These are phyloP conservation scores for Fusarium cicatricum DNA, from an alignment of 2,329 filamentous ascomycete species.

Conservation along the genomic window DNA sequence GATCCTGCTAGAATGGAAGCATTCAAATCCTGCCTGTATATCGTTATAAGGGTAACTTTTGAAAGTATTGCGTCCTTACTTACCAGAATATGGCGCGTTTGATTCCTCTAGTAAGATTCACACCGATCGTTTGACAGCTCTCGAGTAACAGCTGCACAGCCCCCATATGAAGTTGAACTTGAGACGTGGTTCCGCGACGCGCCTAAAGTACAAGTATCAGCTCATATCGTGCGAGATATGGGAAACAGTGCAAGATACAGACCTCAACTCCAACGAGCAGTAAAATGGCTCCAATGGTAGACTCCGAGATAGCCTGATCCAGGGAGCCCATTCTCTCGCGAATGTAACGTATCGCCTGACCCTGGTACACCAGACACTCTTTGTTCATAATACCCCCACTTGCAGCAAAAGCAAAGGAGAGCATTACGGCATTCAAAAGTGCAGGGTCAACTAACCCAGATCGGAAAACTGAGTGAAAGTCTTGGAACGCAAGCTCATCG, in stretches of 20 bases:
- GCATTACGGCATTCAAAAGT: conserved; percentile 51
- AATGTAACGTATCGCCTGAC: conserved; percentile 44
- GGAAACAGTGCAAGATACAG: conserved; percentile 9
- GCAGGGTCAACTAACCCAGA: conserved; percentile 47
- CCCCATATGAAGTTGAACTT: conserved; percentile 54
- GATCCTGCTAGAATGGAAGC: conserved; percentile 50
- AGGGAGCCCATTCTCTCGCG: conserved; percentile 45
- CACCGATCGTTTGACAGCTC: conserved; percentile 40
- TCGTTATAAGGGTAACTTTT: neutral
- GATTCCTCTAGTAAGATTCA: conserved; percentile 49
- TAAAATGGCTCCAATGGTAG: conserved; percentile 53
- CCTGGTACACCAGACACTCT: conserved; percentile 50
- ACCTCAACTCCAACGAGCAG: conserved; percentile 54
- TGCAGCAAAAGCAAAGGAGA: conserved; percentile 48
- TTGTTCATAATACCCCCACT: conserved; percentile 37
- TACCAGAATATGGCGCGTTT: conserved; percentile 57
- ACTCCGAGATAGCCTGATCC: conserved; percentile 42
- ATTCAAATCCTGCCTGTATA: conserved; percentile 54
- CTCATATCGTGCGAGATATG: neutral
- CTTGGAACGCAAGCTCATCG: conserved; percentile 50
- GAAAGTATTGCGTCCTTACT: conserved; percentile 10
- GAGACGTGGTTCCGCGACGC: conserved; percentile 45
- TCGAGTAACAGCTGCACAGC: conserved; percentile 49
- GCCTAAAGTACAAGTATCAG: conserved; percentile 42
- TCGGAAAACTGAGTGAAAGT: conserved; percentile 48